These are phyloP conservation scores for Thyridium curvatum DNA, from an alignment of 2,329 filamentous ascomycete genomes.

Conservation along the genomic window DNA sequence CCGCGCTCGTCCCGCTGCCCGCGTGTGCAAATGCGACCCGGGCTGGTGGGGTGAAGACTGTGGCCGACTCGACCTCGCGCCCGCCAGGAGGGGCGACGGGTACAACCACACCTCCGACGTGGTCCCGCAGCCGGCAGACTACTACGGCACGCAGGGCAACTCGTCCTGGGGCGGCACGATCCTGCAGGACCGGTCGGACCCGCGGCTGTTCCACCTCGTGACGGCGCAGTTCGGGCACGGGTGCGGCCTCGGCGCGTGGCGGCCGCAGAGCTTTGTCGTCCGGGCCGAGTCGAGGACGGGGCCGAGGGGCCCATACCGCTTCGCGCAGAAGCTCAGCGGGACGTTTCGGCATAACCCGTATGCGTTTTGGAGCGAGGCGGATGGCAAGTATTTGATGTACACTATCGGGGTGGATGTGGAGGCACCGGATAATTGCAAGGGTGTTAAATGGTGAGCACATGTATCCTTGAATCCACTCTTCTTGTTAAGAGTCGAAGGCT, in stretches of 20 bases:
- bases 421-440: no score
- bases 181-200: constrained; percentile 31
- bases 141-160: constrained; percentile 16
- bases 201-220: constrained; percentile 34
- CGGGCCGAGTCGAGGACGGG: constrained; percentile 36
- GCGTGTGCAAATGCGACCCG: constrained; percentile 23
- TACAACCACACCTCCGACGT: constrained; percentile 35
- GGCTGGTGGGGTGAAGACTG: constrained; percentile 39
- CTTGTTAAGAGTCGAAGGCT: no score
- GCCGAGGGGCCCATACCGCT: constrained; percentile 36
- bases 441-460: no score
- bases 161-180: constrained; percentile 43
- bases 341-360: constrained; percentile 41
- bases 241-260: constrained; percentile 40
- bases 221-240: constrained; percentile 36
- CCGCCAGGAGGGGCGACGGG: constrained; percentile 29
- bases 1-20: constrained; percentile 43
- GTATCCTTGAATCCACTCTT: no score
- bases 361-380: constrained; percentile 33
- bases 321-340: constrained; percentile 28
- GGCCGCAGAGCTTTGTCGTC: constrained; percentile 35
- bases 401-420: constrained; percentile 30
- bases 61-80: constrained; percentile 34
- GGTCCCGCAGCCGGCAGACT: no score
- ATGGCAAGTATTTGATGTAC: constrained; percentile 37